phyloP scores from a whole-genome alignment of 2,329 filamentous ascomycete genomes.

The Arthroderma sp. region DNA sequence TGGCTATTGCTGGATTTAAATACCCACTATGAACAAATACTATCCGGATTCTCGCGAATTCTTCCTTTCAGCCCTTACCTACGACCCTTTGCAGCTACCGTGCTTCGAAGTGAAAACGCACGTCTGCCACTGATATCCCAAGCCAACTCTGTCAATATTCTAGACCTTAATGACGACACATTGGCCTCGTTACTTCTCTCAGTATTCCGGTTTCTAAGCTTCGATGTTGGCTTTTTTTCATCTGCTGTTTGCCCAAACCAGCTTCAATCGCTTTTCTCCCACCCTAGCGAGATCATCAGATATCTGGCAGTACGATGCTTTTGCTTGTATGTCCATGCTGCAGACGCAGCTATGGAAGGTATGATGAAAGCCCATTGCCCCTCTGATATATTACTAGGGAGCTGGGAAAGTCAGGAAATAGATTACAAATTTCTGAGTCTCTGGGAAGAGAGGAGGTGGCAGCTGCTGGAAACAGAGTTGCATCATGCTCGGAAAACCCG shows the following conservation, averaged over 20 bases:
- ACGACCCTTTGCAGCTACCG: slow-evolving; percentile 53
- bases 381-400: slow-evolving; percentile 48
- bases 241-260: slow-evolving; percentile 50
- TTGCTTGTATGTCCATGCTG: slow-evolving; percentile 62
- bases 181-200: slow-evolving; percentile 47
- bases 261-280: slow-evolving; percentile 55
- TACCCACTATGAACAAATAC: slow-evolving; percentile 29
- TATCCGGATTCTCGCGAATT: slow-evolving; percentile 65
- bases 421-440: slow-evolving; percentile 64
- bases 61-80: slow-evolving; percentile 73
- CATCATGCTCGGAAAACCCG: slow-evolving; percentile 14
- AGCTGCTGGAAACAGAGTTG: slow-evolving; percentile 28
- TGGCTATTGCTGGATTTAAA: slow-evolving; percentile 44
- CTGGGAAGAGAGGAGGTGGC: slow-evolving; percentile 49
- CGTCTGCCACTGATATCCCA: slow-evolving; percentile 21
- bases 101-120: slow-evolving; percentile 22
- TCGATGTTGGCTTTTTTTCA: slow-evolving; percentile 57
- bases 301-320: slow-evolving; percentile 75
- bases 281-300: slow-evolving; percentile 47
- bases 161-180: slow-evolving; percentile 24
- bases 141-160: slow-evolving; percentile 18
- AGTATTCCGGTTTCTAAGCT: slow-evolving; percentile 65
- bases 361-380: slow-evolving; percentile 56
- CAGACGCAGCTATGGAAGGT: slow-evolving; percentile 63
- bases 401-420: slow-evolving; percentile 61